These are phyloP conservation scores for Dalbergia oliveri DNA, from an alignment of 306 rosid species.

Conservation along the genomic window DNA sequence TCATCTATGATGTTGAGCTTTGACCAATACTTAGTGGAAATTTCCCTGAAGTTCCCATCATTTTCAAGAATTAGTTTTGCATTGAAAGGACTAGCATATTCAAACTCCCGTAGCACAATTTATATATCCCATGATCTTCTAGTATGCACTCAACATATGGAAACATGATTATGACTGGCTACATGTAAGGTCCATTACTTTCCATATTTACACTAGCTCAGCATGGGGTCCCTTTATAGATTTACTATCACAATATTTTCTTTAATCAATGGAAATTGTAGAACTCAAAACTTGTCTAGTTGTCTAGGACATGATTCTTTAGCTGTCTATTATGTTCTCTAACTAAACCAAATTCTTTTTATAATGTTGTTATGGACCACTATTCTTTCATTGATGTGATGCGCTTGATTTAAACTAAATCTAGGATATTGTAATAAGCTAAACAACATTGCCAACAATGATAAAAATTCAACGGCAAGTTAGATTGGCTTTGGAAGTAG, in stretches of 20 bases:
- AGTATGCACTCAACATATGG: neutral
- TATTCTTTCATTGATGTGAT: neutral
- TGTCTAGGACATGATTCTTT: conserved; percentile 10
- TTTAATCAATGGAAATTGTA: neutral
- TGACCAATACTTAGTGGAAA: neutral
- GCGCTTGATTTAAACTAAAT: neutral
- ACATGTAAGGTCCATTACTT: neutral
- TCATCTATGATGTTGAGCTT: neutral
- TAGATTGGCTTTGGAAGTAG: neutral
- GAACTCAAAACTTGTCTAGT: neutral
- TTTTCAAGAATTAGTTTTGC: neutral
- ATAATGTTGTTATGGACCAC: neutral
- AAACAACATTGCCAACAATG: neutral
- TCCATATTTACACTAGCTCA: neutral
- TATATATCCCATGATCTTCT: neutral
- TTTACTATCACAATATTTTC: neutral
- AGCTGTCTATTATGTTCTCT: neutral
- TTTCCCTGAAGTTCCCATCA: neutral
- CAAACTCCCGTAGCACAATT: neutral
- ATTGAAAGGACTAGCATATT: neutral
- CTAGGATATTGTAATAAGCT: neutral
- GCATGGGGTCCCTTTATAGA: neutral
- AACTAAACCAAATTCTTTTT: neutral
- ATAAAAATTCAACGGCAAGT: neutral
- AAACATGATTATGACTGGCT: neutral